phyloP scores from a whole-genome alignment of 208 protist species.

The Wallacemonas rigidus region DNA sequence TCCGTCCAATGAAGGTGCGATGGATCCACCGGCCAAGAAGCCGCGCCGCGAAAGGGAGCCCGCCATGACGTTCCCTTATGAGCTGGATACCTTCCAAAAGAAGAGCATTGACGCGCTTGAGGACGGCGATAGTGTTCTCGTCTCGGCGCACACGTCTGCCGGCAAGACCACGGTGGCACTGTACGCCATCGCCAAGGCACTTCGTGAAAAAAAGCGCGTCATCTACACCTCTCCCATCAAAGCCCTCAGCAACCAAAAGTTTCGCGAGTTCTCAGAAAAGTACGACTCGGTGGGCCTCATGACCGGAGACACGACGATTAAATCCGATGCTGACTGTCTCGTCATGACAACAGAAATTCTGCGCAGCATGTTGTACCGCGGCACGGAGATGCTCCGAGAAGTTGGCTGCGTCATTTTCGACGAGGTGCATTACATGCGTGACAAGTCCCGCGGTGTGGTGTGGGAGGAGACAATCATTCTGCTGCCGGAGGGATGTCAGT shows the following conservation, averaged over 20 bases:
- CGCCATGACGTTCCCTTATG: constrained; percentile 95
- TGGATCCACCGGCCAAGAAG: constrained; percentile 50
- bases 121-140: constrained; percentile 98
- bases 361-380: constrained; percentile 98
- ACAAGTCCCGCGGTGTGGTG: constrained; percentile 99
- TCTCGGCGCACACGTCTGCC: constrained; percentile 99
- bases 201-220: constrained; percentile 98
- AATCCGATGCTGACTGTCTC: constrained; percentile 96
- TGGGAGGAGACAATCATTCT: constrained; percentile 99
- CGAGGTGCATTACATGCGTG: constrained; percentile 99
- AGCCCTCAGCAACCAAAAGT: constrained; percentile 99
- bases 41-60: constrained; percentile 71
- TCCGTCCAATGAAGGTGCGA: constrained; percentile 26
- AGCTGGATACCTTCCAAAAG: constrained; percentile 96
- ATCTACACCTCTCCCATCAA: constrained; percentile 99
- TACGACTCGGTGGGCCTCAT: constrained; percentile 99
- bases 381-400: constrained; percentile 98
- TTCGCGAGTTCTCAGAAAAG: constrained; percentile 97
- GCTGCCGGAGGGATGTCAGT: constrained; percentile 97
- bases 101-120: constrained; percentile 94
- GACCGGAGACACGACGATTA: constrained; percentile 99
- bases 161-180: constrained; percentile 99
- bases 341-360: constrained; percentile 99
- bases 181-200: constrained; percentile 98
- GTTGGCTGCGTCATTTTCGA: constrained; percentile 99